These are phyloP conservation scores for Omphalea diandra DNA, from an alignment of 441 rosid species.

Conservation along the genomic window DNA sequence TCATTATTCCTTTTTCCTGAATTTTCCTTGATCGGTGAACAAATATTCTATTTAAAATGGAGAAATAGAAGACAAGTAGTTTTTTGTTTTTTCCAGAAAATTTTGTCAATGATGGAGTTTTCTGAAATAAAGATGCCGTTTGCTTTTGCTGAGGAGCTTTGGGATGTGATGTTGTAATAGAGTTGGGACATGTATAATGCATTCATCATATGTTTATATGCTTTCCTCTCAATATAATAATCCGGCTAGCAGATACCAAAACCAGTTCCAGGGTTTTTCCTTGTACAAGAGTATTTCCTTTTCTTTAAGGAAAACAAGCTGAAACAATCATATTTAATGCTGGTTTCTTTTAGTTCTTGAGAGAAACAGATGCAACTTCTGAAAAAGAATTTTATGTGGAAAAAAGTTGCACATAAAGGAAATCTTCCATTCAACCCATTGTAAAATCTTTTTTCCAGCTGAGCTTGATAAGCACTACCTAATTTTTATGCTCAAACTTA, in stretches of 20 bases:
- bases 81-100: neutral
- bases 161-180: neutral
- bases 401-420: too few relatives aligned
- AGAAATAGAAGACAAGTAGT: too few relatives aligned
- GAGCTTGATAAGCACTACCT: too few relatives aligned
- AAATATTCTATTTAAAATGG: neutral
- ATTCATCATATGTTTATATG: neutral
- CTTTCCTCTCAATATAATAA: neutral
- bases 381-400: neutral
- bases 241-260: neutral
- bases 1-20: neutral
- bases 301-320: neutral
- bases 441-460: too few relatives aligned
- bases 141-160: neutral
- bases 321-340: neutral
- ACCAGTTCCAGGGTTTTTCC: neutral
- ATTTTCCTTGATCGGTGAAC: neutral
- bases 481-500: too few relatives aligned
- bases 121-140: neutral
- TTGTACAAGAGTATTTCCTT: neutral
- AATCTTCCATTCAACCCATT: too few relatives aligned
- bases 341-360: neutral
- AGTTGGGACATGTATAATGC: neutral
- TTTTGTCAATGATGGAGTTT: neutral
- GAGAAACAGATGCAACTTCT: neutral